Evolutionary conservation across 306 rosid genomes (phyloP), one percentile per base, ranked within the genome.

Genomic region (Citrullus amarus): DNA sequence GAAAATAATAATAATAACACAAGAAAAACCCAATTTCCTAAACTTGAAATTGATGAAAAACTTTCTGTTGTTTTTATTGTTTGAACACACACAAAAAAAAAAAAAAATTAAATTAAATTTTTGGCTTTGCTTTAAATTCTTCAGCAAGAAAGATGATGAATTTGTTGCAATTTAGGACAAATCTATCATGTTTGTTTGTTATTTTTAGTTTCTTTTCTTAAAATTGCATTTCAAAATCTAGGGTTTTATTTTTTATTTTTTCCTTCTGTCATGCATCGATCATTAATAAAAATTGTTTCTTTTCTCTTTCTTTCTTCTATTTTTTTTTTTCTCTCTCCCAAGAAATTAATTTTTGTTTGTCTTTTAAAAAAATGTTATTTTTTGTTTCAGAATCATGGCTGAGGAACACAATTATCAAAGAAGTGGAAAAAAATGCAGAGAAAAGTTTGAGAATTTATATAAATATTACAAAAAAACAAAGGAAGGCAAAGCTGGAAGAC

Each of bases 381-480:
- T 56, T 28, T 32, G 20, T 58, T 54, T 85, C 77, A 93, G 99
- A 90, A 92, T 96, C 41, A 91, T 96, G 99, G 82, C 78, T 41
- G 98, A 92, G 67, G 99, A 96, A 79, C 91, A 91, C 84, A 95
- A 95, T 68, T 92, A 91, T 67, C 97, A 91, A 92, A 92, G 99
- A 85, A 96, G 96, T 89, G 99, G 99, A 20, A 96, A 95, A 81
- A 96, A 96, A 82, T 96, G 99, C 91, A 89, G 97, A 65, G 98
- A 95, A 79, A 95, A 95, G 77, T 95, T 95, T 77, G 98, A 95
- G 74, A 95, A 95, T 80, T 85, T 95, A 68, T 92, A 95, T 86
- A 95, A 95, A 78, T 95, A 95, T 80, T 95, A 95, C 96, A 95
- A 95, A 92, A 95, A 95, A 82, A 92, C 98, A 14, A 95, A 89